Conservation (phyloP, 164 flowering plant species). For the Sextonia rubra region DNA sequence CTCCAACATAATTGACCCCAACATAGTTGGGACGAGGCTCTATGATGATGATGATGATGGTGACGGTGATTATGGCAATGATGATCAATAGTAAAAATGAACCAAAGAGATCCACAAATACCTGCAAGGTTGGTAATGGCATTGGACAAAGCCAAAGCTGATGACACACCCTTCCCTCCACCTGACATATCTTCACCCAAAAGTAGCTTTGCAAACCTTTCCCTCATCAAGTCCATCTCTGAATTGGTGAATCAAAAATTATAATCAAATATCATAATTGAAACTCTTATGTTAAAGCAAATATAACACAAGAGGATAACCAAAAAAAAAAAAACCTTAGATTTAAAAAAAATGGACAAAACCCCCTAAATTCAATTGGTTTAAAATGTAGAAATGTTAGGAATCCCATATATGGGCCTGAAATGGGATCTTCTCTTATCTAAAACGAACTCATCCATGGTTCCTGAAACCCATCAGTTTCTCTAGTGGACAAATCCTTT, state of each 20-base stretch:
- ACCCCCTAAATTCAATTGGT: neutral
- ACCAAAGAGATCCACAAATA: slow-evolving; percentile 10
- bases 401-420: no score
- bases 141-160: slow-evolving; percentile 92
- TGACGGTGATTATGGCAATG: no score
- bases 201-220: slow-evolving; percentile 77
- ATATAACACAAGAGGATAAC: neutral
- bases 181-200: slow-evolving; percentile 99
- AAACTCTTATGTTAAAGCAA: neutral
- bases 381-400: neutral
- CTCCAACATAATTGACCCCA: no score
- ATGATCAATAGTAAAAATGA: no score
- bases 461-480: neutral
- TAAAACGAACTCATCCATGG: neutral
- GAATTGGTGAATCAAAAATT: slow-evolving; percentile 9
- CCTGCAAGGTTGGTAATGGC: slow-evolving; percentile 92
- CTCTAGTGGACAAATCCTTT: no score
- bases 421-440: neutral
- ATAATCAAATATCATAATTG: neutral
- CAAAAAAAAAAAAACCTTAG: neutral
- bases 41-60: no score
- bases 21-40: no score
- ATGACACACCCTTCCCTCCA: slow-evolving; percentile 89
- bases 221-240: slow-evolving; percentile 80
- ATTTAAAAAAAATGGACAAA: neutral